Percentiles rank a stretch among this genome's conserved stretches.
phyloP scores from a whole-genome alignment of 345 rosid species.

The Populus deltoides region DNA sequence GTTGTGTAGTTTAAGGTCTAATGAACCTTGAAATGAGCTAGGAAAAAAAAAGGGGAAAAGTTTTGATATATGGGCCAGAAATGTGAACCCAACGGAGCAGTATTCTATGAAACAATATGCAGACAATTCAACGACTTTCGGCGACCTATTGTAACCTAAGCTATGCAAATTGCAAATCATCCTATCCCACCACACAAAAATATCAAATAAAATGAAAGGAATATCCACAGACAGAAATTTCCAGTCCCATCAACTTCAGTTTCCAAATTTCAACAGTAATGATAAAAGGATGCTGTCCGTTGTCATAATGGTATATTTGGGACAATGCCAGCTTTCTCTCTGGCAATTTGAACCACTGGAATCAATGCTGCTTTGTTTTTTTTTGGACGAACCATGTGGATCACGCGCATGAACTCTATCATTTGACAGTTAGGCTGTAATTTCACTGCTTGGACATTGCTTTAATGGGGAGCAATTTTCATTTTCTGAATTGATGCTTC shows the following conservation, averaged over 20 bases:
- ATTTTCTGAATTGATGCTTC: not conserved
- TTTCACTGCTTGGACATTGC: not conserved
- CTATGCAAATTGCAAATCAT: not conserved
- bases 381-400: not conserved
- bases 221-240: not conserved
- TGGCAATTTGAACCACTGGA: not conserved
- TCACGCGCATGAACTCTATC: not conserved
- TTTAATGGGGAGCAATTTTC: not conserved
- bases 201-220: not conserved
- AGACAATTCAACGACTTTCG: not conserved
- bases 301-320: not conserved
- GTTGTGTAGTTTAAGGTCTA: not conserved
- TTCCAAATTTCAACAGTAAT: not conserved
- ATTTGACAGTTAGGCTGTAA: not conserved
- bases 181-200: not conserved
- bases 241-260: not conserved
- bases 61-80: not conserved
- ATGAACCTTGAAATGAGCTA: not conserved
- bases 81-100: not conserved
- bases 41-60: not conserved
- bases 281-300: not conserved
- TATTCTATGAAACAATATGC: conserved; percentile 2
- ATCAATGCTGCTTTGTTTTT: too few species aligned
- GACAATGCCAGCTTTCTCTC: not conserved
- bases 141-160: not conserved